Base-by-base conservation (phyloP, 2,329 filamentous ascomycete species). In the Beauveria sp. region DNA sequence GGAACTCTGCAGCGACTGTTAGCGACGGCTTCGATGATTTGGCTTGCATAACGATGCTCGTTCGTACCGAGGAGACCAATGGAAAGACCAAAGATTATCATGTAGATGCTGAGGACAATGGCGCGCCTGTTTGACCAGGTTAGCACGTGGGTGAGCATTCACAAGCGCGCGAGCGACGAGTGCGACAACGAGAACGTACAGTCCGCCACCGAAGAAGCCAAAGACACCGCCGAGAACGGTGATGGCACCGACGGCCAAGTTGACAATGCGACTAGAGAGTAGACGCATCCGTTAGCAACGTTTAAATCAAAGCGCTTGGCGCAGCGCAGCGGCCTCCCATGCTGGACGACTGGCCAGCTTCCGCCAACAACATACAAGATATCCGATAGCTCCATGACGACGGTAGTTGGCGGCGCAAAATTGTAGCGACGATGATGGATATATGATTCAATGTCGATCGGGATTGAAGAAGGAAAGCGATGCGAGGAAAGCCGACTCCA, bases 21-120 rank as follows among this genome's bases (percentile, higher is more conserved):
- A 73, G 69, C 44, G 46, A 48, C 34, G 50, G 26, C 46, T 20
- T 40, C 40, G 20, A 44, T 16, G 26, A n/a, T 4, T 22, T 12
- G 34, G 16, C 9, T 40, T 12, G 9, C 3, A 8, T 5, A 2
- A 24, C 3, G 14, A 24, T 2, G 47, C 37, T 26, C 30, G 16
- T 60, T 54, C 70, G 41, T 76, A 83, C 81, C 80, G 67, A 92
- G 83, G 54, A 89, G 81, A 51, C 81, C 88, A 66, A 90, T 87
- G 66, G 84, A 86, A 63, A 92, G 81, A 73, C 94, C 94, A 71
- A 99, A 99, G 66, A 96, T 76, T 66, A 97, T 91, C 69, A 96
- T 85, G 75, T 97, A 99, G 67, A 85, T 78, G 61, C 91, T 92
- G 65, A 96, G 79, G 67, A 99, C 86, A 70, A 94, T 82, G 67